Base-by-base conservation (phyloP, 73 alveolate species). In the Paramecium sexaurelia region DNA sequence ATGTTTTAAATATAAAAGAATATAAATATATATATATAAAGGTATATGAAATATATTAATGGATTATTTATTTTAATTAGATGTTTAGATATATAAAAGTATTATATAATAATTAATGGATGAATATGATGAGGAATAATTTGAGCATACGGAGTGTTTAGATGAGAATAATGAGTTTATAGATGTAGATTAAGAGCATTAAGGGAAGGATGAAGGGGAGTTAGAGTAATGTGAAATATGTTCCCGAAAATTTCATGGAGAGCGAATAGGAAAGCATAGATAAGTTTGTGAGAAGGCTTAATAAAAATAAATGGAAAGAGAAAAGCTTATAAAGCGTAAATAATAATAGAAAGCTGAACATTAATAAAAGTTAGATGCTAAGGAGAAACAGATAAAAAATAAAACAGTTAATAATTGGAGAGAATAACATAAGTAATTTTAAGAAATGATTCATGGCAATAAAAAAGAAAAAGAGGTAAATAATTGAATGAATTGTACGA, bases 331-430 rank as follows among this genome's bases (percentile, higher is more conserved):
- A 33, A 36, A 73, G 35, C 36, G 43, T 32, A 73, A 73, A 73
- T 36, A 73, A 39, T 22, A 73, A 36, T 7, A 73, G 56, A 73
- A 73, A 39, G 87, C 55, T 20, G 87, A 73, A 36, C 32, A 6
- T 27, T 33, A 33, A 17, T 39, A 33, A 32, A 39, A 29, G 56
- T 39, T 39, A 19, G 36, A 73, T 11, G 9, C 66, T 27, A 26
- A 26, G 43, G 83, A 61, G 27, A 71, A 32, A 41, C 7, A 78
- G 24, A 55, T 78, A 55, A 39, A 24, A 45, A 78, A 45, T 61
- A 61, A 61, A 61, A 61, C 83, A 61, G 83, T 61, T 61, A 61
- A 26, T 32, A 33, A 73, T 33, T 73, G 87, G 87, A 73, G 87
- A 39, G 87, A 73, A 39, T 15, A 73, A 36, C 87, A 73, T 73